A percentile compares a stretch with the other conserved stretches of the same genome.
These are phyloP conservation scores for Sugiyamaella floridensis DNA, from an alignment of 805 yeast species.

Conservation along the genomic window DNA sequence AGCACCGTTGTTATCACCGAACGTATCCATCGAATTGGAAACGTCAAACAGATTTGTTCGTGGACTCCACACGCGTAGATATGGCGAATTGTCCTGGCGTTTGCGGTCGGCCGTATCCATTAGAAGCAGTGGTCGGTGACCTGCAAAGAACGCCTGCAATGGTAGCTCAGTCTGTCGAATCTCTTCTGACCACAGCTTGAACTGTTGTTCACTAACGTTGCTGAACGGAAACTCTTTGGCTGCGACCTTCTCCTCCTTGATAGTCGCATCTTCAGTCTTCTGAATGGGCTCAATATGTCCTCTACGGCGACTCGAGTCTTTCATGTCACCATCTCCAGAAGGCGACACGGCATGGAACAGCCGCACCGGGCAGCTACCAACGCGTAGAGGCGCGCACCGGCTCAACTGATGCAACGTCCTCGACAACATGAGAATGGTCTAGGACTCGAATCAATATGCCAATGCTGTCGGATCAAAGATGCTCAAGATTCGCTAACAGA, in stretches of 20 bases:
- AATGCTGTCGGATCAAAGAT: background rate
- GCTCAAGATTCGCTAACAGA: background rate
- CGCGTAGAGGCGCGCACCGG: background rate
- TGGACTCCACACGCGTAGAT: conserved; percentile 9
- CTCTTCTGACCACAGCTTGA: conserved; percentile 13
- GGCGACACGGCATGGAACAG: background rate
- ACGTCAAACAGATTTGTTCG: conserved; percentile 3
- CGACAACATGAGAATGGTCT: background rate
- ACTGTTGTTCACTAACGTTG: conserved; percentile 12
- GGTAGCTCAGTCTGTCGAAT: conserved; percentile 19
- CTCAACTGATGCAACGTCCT: background rate
- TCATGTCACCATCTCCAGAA: background rate
- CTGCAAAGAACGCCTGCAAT: conserved; percentile 39
- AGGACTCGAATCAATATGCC: background rate
- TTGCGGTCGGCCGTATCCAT: conserved; percentile 29
- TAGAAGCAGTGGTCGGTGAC: conserved; percentile 40
- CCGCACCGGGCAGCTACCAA: background rate
- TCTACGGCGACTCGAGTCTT: background rate
- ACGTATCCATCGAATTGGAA: background rate
- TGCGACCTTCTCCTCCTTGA: background rate
- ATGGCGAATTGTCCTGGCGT: background rate
- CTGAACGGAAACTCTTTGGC: conserved; percentile 11
- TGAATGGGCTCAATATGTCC: background rate
- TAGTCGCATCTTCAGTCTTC: background rate
- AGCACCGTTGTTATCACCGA: background rate